Evolutionary conservation across 1,139 yeast species (phyloP).

Genomic region (Zygosaccharomyces sapae): DNA sequence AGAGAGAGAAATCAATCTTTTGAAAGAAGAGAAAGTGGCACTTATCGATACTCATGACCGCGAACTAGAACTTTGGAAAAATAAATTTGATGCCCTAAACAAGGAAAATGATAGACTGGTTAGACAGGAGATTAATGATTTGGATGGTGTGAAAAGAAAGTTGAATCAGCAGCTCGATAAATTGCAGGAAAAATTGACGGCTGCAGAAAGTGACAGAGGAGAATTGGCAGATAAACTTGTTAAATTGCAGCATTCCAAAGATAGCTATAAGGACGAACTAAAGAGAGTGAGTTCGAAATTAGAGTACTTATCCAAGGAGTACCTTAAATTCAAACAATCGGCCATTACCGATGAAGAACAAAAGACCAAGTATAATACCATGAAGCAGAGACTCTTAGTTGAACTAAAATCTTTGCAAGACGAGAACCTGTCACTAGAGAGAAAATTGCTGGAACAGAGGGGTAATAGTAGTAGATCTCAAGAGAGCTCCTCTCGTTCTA

Average conservation of each 20-base stretch:
- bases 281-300: conserved; percentile 21
- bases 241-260: conserved; percentile 21
- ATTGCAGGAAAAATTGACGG: conserved; percentile 16
- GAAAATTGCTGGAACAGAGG: conserved; percentile 15
- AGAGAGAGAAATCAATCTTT: conserved; percentile 21
- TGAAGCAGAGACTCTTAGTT: conserved; percentile 26
- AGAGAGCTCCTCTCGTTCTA: conserved; percentile 8
- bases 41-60: conserved; percentile 21
- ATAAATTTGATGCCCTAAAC: conserved; percentile 24
- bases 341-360: conserved; percentile 9
- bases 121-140: conserved; percentile 11
- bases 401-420: conserved; percentile 25
- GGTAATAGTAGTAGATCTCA: conserved; percentile 8
- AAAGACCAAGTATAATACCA: conserved; percentile 23
- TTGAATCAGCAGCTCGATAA: conserved; percentile 15
- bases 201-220: conserved; percentile 16
- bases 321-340: conserved; percentile 14
- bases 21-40: conserved; percentile 23
- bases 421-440: conserved; percentile 27
- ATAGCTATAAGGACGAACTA: conserved; percentile 25
- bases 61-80: conserved; percentile 18
- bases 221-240: conserved; percentile 15
- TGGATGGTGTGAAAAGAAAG: conserved; percentile 13
- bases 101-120: conserved; percentile 19
- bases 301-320: conserved; percentile 25